phyloP scores from a whole-genome alignment of 2,329 filamentous ascomycete genomes.

The Phoma sp. region DNA sequence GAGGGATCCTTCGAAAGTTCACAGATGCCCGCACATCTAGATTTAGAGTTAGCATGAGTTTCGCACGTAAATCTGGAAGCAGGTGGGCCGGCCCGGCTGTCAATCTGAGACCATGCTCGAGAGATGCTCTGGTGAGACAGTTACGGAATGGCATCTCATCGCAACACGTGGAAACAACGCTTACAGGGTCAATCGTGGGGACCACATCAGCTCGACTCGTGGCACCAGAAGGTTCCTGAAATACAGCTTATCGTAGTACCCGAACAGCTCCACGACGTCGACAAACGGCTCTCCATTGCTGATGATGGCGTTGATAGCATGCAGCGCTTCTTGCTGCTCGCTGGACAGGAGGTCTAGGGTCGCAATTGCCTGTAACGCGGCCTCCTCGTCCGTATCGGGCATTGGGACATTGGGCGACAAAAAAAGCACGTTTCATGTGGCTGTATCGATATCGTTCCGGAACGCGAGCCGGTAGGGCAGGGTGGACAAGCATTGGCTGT shows the following conservation, averaged over 20 bases:
- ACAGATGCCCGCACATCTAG: constrained; percentile 54
- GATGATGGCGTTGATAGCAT: constrained; percentile 49
- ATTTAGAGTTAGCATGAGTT: constrained; percentile 25
- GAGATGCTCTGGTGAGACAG: constrained; percentile 9
- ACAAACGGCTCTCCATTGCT: constrained; percentile 49
- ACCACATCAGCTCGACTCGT: constrained; percentile 55
- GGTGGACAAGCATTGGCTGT: constrained; percentile 15
- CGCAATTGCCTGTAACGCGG: constrained; percentile 50
- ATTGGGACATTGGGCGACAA: constrained; percentile 34
- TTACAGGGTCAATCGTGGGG: constrained; percentile 53
- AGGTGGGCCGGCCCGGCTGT: constrained; percentile 19
- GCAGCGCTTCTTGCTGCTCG: constrained; percentile 44
- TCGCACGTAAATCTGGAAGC: constrained; percentile 15
- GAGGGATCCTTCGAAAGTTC: constrained; percentile 51
- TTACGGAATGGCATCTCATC: constrained; percentile 8
- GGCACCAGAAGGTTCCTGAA: constrained; percentile 51
- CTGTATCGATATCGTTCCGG: constrained; percentile 16
- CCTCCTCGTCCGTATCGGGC: constrained; percentile 53
- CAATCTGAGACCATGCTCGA: constrained; percentile 15
- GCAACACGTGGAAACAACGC: constrained; percentile 20
- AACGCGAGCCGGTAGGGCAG: constrained; percentile 18
- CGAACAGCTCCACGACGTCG: constrained; percentile 52
- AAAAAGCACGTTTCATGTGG: constrained; percentile 14
- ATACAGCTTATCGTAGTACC: constrained; percentile 53
- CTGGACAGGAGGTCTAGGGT: constrained; percentile 42